Evolutionary conservation across 768 basidiomycete genomes (phyloP), one percentile per base, ranked within the genome.

Genomic region (Daedaleopsis nitida): DNA sequence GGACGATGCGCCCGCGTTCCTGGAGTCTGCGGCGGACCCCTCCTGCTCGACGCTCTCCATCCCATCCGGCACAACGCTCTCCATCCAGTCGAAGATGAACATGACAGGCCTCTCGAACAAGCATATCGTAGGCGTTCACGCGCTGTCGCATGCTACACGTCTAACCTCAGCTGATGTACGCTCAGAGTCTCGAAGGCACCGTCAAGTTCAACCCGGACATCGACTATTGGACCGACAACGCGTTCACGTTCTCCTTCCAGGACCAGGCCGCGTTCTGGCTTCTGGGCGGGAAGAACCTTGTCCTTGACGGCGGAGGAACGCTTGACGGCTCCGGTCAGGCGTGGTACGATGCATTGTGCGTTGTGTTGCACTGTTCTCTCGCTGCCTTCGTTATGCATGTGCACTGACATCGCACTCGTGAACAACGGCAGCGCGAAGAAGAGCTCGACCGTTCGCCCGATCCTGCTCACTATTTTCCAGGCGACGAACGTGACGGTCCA

Each of bases 261-360:
- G 80, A 76, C 0, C 81, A 83, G 65, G 69, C 80, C 24, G 79
- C 82, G 5, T 83, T 83, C 66, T 87, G 83, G 84, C 72, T 83
- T 5, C 69, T 85, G 3, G 83, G 83, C 32, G 83, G 83, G 6
- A 70, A 75, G 34, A 80, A 83, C 59, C 74, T 83, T 43, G 35
- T 72, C 9, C 66, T 84, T 21, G 79, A 81, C 57, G 86, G 87
- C 8, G 86, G 86, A 38, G 87, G 87, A 12, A 85, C 84, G 2
- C 75, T 89, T 17, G 85, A 87, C 67, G 87, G 86, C 17, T 78
- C 81, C 35, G 87, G 87, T 12, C 86, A 88, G 73, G 72, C 77
- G 5, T 86, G 84, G 84, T 86, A 81, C 66, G 83, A 86, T 61
- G 77, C 80, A 32, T 83, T 83, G 74, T 74, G 59, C 64, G 75